Evolutionary conservation across 805 yeast species (phyloP), one percentile per base, ranked within the genome.

Genomic region (Schizosaccharomyces cryophilus): DNA sequence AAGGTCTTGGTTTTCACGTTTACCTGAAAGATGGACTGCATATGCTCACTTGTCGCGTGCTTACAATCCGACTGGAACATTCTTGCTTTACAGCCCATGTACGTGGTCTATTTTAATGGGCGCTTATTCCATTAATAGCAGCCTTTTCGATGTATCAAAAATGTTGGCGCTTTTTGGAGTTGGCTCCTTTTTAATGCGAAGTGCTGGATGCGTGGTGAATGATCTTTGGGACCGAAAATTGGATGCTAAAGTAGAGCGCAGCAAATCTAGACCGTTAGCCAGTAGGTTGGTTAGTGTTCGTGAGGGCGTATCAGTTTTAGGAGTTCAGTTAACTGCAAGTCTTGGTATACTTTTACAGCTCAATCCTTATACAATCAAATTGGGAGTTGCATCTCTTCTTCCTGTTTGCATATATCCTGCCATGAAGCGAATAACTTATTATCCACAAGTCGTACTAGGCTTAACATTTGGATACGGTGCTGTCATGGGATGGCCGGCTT

Each of bases 161-260:
- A 86, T 83, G 67, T 69, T 87, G 42, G 77, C 80, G 0, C 73
- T 88, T 15, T 93, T 88, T 69, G 82, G 90, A 4, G 74, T 84
- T 3, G 99, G 99, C 15, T 79, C 96, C 0, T 67, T 89, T 48
- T 76, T 90, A 19, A 93, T 94, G 95, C 79, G 99, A 70, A 96
- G 97, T 31, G 96, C 96, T 1, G 99, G 98, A 0, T 93, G 99
- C 70, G 89, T 95, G 0, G 83, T 93, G 61, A 93, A 93, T 69
- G 99, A 93, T 71, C 75, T 90, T 56, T 75, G 83, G 69, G 99
- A 93, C 69, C 75, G 87, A 61, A 77, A 90, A 63, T 74, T 89
- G 59, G 99, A 93, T 68, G 76, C 78, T 64, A 79, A 87, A 70
- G 98, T 93, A 3, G 84, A 84, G 7, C 78, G 99, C 65, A 90